Conservation (phyloP, 75 land plant genomes). For the Larix kaempferi region DNA sequence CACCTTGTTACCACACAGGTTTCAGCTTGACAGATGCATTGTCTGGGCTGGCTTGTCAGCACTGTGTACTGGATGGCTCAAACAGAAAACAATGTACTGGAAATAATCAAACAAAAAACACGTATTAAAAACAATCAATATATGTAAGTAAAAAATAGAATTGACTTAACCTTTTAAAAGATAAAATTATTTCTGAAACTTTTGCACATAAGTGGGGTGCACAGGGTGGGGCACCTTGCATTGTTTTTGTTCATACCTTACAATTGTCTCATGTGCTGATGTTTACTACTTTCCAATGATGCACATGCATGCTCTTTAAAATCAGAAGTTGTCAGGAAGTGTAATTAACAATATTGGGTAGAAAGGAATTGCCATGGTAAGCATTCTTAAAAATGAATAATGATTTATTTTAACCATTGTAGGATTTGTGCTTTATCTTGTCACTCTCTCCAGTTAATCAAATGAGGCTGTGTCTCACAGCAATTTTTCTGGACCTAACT, state of each 20-base stretch:
- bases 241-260: background rate
- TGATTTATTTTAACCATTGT: background rate
- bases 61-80: too few species aligned
- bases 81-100: too few species aligned
- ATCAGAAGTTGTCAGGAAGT: background rate
- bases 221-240: too few species aligned
- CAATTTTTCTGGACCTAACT: background rate
- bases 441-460: background rate
- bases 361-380: background rate
- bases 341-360: background rate
- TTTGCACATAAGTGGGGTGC: too few species aligned
- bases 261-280: background rate
- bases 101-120: too few species aligned
- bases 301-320: background rate
- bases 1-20: too few species aligned
- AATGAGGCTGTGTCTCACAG: background rate
- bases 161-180: too few species aligned
- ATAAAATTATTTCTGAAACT: too few species aligned
- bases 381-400: background rate
- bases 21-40: too few species aligned
- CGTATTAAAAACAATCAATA: too few species aligned
- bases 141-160: too few species aligned
- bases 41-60: too few species aligned
- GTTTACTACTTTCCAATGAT: background rate
- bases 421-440: background rate